Base-by-base conservation (phyloP, 2,329 filamentous ascomycete species). In the Emmonsiellopsis sp. region DNA sequence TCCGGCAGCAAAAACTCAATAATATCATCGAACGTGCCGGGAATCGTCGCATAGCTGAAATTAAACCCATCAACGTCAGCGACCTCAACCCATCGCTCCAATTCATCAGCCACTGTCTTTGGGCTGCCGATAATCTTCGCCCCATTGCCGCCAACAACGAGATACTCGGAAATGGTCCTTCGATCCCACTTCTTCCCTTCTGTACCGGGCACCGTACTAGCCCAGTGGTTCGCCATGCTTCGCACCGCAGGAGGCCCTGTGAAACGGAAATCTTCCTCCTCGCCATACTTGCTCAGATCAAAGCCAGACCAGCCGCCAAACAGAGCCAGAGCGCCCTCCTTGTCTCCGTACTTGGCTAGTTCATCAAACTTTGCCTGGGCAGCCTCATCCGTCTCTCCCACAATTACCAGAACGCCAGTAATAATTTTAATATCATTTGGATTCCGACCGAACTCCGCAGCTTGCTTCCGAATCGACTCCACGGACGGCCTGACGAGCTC, bases 281-380 rank as follows among this genome's bases (percentile, higher is more conserved):
- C 73, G 0, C 63, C 62, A 50, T 70, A 74, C 0, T 63, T 64
- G 2, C 67, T 69, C 1, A 77, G 62, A 58, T 76, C 74, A 5
- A 71, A 73, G 0, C 74, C 74, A 1, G 70, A 70, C 74, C 74
- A 77, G 0, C 74, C 74, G 2, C 74, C 74, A 54, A 76, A 76
- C 0, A 76, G 60, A 3, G 73, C 68, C 15, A 73, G 66, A 0
- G 72, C 70, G 0, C 74, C 74, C 54, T 76, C 73, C 0, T 65
- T 62, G 52, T 76, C 73, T 1, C 69, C 73, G 46, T 75, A 76
- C n/a, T 64, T 61, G 31, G 71, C 62, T 20, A 73, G 58, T 32
- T 74, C 66, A 8, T 72, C 63, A 32, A 72, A 72, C 56, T 75
- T 76, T 7, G 66, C 66, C 43, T 71, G 64, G 0, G 74, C 74